A percentile compares a stretch with the other conserved stretches of the same genome.
Conservation (phyloP, 1,284 basidiomycete genomes). For the Porodaedalea pini region DNA sequence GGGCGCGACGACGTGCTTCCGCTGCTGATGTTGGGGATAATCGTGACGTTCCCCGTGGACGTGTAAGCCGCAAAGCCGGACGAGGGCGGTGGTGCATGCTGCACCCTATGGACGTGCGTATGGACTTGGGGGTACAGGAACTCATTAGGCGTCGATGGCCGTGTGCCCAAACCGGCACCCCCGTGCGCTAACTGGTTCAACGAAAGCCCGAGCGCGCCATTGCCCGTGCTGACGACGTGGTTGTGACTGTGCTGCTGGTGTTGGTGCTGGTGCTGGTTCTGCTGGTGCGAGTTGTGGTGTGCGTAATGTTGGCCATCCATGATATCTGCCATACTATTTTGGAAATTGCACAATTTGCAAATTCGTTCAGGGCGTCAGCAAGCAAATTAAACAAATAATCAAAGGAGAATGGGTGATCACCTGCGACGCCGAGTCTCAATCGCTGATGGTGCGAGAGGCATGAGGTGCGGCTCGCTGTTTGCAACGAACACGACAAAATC, state of each 20-base stretch:
- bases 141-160: slow-evolving; percentile 16
- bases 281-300: slow-evolving; percentile 4
- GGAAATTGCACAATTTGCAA: not conserved
- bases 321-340: slow-evolving; percentile 9
- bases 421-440: slow-evolving; percentile 9
- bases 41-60: not conserved
- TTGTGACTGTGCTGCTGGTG: not conserved
- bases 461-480: slow-evolving; percentile 12
- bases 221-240: not conserved
- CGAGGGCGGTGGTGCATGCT: slow-evolving; percentile 1
- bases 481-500: not conserved
- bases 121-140: slow-evolving; percentile 11
- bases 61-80: slow-evolving; percentile 8
- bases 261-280: too few species aligned
- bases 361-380: not conserved
- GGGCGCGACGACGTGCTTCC: slow-evolving; percentile 9
- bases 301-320: slow-evolving; percentile 2
- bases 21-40: slow-evolving; percentile 16
- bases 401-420: not conserved
- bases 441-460: not conserved
- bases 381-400: not conserved
- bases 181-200: slow-evolving; percentile 2
- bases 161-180: not conserved
- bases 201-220: slow-evolving; percentile 15
- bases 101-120: not conserved